Percentiles rank a stretch among this genome's conserved stretches.
phyloP scores from a whole-genome alignment of 1,284 basidiomycete genomes.

The Omphalotus olearius region DNA sequence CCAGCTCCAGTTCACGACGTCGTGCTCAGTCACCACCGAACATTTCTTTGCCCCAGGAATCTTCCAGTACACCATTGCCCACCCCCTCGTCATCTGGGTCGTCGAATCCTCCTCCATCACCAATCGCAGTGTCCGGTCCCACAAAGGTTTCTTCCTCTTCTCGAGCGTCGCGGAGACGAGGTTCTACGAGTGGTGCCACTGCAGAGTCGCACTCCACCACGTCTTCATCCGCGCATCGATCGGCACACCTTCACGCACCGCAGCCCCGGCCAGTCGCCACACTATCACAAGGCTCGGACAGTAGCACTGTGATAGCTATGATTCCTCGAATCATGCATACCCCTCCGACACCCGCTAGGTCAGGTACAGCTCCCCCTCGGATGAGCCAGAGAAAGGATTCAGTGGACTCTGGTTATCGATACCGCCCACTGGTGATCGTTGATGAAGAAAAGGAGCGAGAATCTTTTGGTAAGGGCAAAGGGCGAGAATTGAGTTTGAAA shows the following conservation, averaged over 20 bases:
- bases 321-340: constrained; percentile 65
- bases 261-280: constrained; percentile 5
- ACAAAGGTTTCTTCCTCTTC: constrained; percentile 8
- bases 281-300: not conserved
- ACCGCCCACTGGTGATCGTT: constrained; percentile 18
- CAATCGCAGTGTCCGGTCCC: constrained; percentile 12
- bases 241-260: constrained; percentile 6
- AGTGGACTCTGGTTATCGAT: constrained; percentile 17
- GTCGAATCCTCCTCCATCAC: constrained; percentile 6
- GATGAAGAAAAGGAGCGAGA: constrained; percentile 15
- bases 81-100: constrained; percentile 12
- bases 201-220: constrained; percentile 8
- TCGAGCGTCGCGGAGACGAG: constrained; percentile 9
- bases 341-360: constrained; percentile 55
- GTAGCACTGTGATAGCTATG: constrained; percentile 33
- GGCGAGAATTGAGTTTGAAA: not conserved
- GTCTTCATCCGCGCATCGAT: constrained; percentile 4
- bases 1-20: constrained; percentile 14
- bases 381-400: constrained; percentile 18
- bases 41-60: constrained; percentile 25
- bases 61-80: constrained; percentile 9
- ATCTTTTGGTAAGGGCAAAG: constrained; percentile 8
- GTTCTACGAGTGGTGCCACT: constrained; percentile 9
- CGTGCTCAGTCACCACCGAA: constrained; percentile 36
- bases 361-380: constrained; percentile 34